These are phyloP conservation scores for Ramichloridium luteum DNA, from an alignment of 2,329 filamentous ascomycete genomes.

Conservation along the genomic window DNA sequence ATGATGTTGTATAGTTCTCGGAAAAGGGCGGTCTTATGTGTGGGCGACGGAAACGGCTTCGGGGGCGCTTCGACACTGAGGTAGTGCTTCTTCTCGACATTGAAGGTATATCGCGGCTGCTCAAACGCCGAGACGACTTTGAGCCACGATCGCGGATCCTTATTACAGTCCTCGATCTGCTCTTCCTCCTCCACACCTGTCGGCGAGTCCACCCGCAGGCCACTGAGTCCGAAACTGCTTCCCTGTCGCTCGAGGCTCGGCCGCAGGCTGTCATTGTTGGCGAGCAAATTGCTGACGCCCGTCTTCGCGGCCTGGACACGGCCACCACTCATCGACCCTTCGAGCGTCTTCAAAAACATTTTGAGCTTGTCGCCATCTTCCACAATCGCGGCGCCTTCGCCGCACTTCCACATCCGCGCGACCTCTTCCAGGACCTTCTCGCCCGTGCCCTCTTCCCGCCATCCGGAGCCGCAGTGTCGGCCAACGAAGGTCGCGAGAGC, in stretches of 20 bases:
- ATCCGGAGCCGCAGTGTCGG: conserved; percentile 85
- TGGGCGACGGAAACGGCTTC: conserved; percentile 53
- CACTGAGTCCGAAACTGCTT: conserved; percentile 48
- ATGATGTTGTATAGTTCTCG: conserved; percentile 85
- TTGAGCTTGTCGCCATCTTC: conserved; percentile 64
- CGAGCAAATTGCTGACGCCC: conserved; percentile 23
- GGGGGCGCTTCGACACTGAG: conserved; percentile 44
- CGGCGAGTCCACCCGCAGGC: conserved; percentile 34
- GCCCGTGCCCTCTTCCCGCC: conserved; percentile 87
- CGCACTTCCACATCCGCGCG: conserved; percentile 81
- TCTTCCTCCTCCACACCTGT: conserved; percentile 44
- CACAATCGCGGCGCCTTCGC: conserved; percentile 80
- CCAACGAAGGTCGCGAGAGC: conserved; percentile 82
- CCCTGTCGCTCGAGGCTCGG: conserved; percentile 42
- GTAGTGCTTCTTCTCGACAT: conserved; percentile 77
- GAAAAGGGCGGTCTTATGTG: conserved; percentile 75
- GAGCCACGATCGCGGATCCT: conserved; percentile 69
- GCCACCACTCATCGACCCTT: conserved; percentile 82
- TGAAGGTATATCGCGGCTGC: conserved; percentile 69
- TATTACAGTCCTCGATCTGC: conserved; percentile 46
- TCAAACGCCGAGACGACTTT: conserved; percentile 74
- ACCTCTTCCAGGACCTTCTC: conserved; percentile 88
- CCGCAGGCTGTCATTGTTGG: conserved; percentile 8
- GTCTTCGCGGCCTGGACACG: conserved; percentile 44
- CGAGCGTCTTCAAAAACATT: conserved; percentile 69